Percentiles rank a stretch among this genome's conserved stretches.
These are phyloP conservation scores for Atkinsonella hypoxylon DNA, from an alignment of 2,329 filamentous ascomycete genomes.

Conservation along the genomic window DNA sequence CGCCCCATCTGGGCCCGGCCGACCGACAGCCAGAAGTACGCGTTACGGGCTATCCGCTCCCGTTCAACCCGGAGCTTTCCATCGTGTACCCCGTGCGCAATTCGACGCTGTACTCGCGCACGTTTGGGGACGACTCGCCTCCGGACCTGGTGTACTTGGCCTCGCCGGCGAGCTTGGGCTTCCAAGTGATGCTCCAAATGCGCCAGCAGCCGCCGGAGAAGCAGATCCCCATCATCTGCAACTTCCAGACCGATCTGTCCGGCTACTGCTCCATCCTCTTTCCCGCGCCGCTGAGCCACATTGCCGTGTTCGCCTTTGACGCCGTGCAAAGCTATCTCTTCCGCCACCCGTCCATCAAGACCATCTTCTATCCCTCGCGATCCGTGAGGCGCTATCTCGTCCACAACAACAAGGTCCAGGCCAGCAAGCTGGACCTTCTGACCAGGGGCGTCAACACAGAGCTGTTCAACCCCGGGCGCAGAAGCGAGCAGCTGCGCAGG, in stretches of 20 bases:
- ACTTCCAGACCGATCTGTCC: constrained; percentile 61
- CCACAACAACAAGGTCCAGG: constrained; percentile 40
- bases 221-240: constrained; percentile 50
- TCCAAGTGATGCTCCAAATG: constrained; percentile 59
- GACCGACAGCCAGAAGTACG: constrained; percentile 38
- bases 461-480: constrained; percentile 43
- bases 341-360: constrained; percentile 46
- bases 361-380: constrained; percentile 56
- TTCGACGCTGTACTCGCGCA: constrained; percentile 45
- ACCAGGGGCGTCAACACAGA: constrained; percentile 54
- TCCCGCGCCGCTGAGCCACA: constrained; percentile 44
- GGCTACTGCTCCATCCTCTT: constrained; percentile 62
- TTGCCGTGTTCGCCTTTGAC: constrained; percentile 50
- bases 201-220: constrained; percentile 42
- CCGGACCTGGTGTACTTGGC: constrained; percentile 61
- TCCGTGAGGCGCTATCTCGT: constrained; percentile 52
- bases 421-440: constrained; percentile 45
- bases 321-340: constrained; percentile 57
- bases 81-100: constrained; percentile 58
- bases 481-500: constrained; percentile 38
- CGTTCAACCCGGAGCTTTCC: constrained; percentile 60
- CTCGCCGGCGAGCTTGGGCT: constrained; percentile 56
- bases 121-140: constrained; percentile 37
- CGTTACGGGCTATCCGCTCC: constrained; percentile 51
- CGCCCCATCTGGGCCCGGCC: constrained; percentile 18